Percentiles rank a stretch among this genome's conserved stretches.
phyloP scores from a whole-genome alignment of 2,329 filamentous ascomycete genomes.

The Colletotrichum abscissum region DNA sequence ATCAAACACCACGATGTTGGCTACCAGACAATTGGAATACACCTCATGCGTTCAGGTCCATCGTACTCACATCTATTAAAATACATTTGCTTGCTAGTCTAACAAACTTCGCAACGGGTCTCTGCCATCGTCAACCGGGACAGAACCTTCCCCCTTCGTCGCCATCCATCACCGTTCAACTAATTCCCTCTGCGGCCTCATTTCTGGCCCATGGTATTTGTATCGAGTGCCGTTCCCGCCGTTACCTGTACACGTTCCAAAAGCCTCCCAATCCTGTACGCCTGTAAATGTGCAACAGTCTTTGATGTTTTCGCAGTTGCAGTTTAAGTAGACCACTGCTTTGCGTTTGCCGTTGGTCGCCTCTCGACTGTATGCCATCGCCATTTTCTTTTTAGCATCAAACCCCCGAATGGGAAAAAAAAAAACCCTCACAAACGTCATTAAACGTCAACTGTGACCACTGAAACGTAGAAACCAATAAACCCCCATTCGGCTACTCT shows the following conservation, averaged over 20 bases:
- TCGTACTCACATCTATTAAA: slow-evolving; percentile 53
- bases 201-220: slow-evolving; percentile 42
- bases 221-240: slow-evolving; percentile 37
- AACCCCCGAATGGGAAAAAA: neutral
- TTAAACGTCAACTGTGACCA: slow-evolving; percentile 20
- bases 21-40: neutral
- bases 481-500: slow-evolving; percentile 48
- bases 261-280: slow-evolving; percentile 34
- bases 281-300: slow-evolving; percentile 32
- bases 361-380: slow-evolving; percentile 18
- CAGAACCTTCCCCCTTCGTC: neutral
- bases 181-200: slow-evolving; percentile 18
- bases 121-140: slow-evolving; percentile 3
- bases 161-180: slow-evolving; percentile 3
- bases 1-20: neutral
- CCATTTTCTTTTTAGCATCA: slow-evolving; percentile 37
- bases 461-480: slow-evolving; percentile 20
- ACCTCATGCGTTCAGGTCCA: neutral
- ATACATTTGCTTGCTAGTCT: slow-evolving; percentile 46
- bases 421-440: slow-evolving; percentile 10
- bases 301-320: slow-evolving; percentile 16
- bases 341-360: neutral
- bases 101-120: slow-evolving; percentile 28
- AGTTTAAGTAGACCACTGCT: slow-evolving; percentile 1
- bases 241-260: slow-evolving; percentile 38